Base-by-base conservation (phyloP, 768 basidiomycete species). In the Podaxis sp. region DNA sequence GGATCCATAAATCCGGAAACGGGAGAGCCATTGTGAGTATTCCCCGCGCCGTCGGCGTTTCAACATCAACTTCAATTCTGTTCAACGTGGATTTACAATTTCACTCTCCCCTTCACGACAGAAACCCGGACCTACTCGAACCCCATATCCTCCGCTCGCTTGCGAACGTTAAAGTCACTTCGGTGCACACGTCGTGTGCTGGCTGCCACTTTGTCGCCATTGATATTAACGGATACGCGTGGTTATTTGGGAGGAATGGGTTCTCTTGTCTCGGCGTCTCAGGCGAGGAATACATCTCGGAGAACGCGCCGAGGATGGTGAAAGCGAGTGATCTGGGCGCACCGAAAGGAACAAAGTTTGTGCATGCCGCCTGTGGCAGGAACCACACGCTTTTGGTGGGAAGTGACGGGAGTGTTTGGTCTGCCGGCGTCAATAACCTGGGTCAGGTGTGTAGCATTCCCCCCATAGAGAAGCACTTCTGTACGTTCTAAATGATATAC, bases 101-200 rank as follows among this genome's bases (percentile, higher is more conserved):
- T n/a, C 59, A 53, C 53, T 52, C 37, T 58, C 46, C 20, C 24
- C 48, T 24, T 40, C 46, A 41, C 38, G 26, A 53, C 69, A 84
- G 82, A 73, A 86, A 82, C 65, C 89, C 93, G 3, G 95, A 98
- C 80, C 84, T 98, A 3, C 82, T 89, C 58, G 87, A 91, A 74
- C 95, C 95, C 0, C 86, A 95, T 75, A 93, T 96, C 69, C 83
- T 98, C 17, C 91, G 96, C 62, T 92, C 94, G 0, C 79, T 98
- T 36, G 82, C 86, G 72, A 95, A 96, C 72, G 81, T 96, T 75
- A 86, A 88, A 71, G 80, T 83, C 10, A 75, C 79, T 22, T 90
- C 89, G 7, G 75, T 95, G 56, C 88, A 95, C 73, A 82, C 91
- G 10, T 89, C 90, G 1, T 91, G 90, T 67, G 82, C 78, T 10